phyloP scores from a whole-genome alignment of 2,329 filamentous ascomycete genomes.

The Penicillium sp. region DNA sequence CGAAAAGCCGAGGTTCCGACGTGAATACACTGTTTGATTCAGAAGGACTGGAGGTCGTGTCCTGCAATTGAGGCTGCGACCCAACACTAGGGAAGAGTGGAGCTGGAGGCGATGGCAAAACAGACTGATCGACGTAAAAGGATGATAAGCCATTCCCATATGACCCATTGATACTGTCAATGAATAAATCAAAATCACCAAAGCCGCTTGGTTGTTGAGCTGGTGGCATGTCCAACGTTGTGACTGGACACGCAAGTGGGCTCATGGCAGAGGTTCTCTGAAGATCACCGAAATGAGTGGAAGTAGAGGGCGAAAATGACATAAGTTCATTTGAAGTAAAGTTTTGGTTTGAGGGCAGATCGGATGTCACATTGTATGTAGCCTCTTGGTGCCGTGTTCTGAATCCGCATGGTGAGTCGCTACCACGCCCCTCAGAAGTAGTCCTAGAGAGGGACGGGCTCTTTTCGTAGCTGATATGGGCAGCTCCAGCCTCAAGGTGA shows the following conservation, averaged over 20 bases:
- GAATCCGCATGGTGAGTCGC: not conserved
- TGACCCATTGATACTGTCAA: constrained; percentile 5
- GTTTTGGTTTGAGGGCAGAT: not conserved
- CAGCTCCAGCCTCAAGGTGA: not conserved
- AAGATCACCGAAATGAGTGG: not conserved
- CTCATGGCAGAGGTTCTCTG: not conserved
- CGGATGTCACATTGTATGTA: not conserved
- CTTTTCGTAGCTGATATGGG: not conserved
- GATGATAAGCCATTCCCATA: not conserved
- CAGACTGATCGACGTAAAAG: constrained; percentile 1
- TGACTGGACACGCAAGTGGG: not conserved
- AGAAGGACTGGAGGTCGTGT: too few relatives aligned
- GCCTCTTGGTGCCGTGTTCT: not conserved
- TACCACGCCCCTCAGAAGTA: not conserved
- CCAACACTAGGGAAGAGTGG: not conserved
- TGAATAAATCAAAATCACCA: constrained; percentile 5
- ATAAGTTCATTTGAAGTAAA: not conserved
- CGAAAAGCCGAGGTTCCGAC: not conserved
- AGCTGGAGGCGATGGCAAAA: not conserved
- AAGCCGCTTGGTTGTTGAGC: not conserved
- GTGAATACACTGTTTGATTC: not conserved
- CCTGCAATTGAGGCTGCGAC: not conserved
- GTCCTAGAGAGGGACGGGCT: not conserved
- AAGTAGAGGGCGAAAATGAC: not conserved
- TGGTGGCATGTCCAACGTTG: not conserved